A percentile compares a stretch with the other conserved stretches of the same genome.
These are phyloP conservation scores for Penicillium palitans DNA, from an alignment of 2,329 filamentous ascomycete genomes.

Conservation along the genomic window DNA sequence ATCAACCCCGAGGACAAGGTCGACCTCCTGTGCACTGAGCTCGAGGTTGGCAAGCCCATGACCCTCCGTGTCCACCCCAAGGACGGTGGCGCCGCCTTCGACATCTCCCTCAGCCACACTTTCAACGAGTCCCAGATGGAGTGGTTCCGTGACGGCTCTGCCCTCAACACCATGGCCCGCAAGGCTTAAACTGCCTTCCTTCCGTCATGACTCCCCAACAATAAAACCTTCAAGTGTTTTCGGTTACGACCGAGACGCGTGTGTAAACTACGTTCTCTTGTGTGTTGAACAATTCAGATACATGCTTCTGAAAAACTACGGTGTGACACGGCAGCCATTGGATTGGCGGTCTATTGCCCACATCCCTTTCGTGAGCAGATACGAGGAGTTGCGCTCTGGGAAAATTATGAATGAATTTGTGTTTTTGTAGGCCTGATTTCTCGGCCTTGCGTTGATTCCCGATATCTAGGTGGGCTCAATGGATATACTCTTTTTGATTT, in stretches of 20 bases:
- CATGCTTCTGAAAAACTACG: slow-evolving; percentile 4
- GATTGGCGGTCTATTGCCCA: slow-evolving; percentile 17
- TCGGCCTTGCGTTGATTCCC: slow-evolving; percentile 31
- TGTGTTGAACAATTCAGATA: slow-evolving; percentile 29
- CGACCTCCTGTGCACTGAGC: slow-evolving; percentile 82
- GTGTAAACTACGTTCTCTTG: slow-evolving; percentile 31
- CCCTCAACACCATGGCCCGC: slow-evolving; percentile 98
- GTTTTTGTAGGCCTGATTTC: slow-evolving; percentile 31
- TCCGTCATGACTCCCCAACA: slow-evolving; percentile 7
- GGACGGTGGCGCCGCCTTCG: slow-evolving; percentile 71
- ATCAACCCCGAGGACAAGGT: slow-evolving; percentile 91
- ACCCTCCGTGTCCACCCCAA: slow-evolving; percentile 91
- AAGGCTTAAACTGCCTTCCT: slow-evolving; percentile 33
- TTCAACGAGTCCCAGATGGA: slow-evolving; percentile 98
- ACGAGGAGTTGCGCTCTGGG: slow-evolving; percentile 37
- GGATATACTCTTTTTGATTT: slow-evolving; percentile 42
- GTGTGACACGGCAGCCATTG: not conserved
- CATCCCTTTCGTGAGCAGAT: slow-evolving; percentile 32
- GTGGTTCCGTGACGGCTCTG: slow-evolving; percentile 98
- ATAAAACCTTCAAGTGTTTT: slow-evolving; percentile 10
- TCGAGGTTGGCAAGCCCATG: slow-evolving; percentile 89
- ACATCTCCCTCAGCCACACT: slow-evolving; percentile 85
- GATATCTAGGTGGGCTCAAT: slow-evolving; percentile 39
- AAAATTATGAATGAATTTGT: slow-evolving; percentile 36
- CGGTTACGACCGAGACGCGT: slow-evolving; percentile 9